Evolutionary conservation across 257 asterid species (phyloP).

Genomic region (Ehretia macrophylla): DNA sequence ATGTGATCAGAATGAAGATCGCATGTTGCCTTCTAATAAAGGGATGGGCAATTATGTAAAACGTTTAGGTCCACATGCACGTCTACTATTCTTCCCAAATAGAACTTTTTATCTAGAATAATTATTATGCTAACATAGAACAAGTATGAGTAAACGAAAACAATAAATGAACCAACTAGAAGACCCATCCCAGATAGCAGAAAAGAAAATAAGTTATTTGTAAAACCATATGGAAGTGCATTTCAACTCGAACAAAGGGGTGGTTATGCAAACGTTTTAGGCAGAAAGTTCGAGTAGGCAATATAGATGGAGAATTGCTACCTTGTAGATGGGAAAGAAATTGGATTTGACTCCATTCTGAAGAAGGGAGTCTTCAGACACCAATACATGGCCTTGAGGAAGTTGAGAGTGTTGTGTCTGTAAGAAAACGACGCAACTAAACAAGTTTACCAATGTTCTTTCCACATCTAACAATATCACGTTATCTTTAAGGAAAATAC

Average conservation of each 20-base stretch:
- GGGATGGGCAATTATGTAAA: too few species aligned
- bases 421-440: slow-evolving; percentile 4
- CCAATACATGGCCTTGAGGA: slow-evolving; percentile 29
- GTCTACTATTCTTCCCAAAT: too few species aligned
- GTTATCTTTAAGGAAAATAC: background rate
- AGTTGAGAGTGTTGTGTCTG: slow-evolving; percentile 39
- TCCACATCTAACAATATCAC: background rate
- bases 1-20: too few species aligned
- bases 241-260: background rate
- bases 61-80: too few species aligned
- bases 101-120: too few species aligned
- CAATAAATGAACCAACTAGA: too few species aligned
- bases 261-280: background rate
- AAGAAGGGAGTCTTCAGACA: slow-evolving; percentile 32
- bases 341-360: slow-evolving; percentile 38
- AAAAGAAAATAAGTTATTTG: too few species aligned
- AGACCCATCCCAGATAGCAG: too few species aligned
- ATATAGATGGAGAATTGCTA: slow-evolving; percentile 20
- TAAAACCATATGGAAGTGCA: background rate
- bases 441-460: slow-evolving; percentile 8
- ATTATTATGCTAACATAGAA: too few species aligned
- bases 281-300: background rate
- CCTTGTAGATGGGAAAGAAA: slow-evolving; percentile 54
- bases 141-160: too few species aligned
- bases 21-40: too few species aligned